These are phyloP conservation scores for Plenodomus biglobosus DNA, from an alignment of 2,329 filamentous ascomycete species.

Conservation along the genomic window DNA sequence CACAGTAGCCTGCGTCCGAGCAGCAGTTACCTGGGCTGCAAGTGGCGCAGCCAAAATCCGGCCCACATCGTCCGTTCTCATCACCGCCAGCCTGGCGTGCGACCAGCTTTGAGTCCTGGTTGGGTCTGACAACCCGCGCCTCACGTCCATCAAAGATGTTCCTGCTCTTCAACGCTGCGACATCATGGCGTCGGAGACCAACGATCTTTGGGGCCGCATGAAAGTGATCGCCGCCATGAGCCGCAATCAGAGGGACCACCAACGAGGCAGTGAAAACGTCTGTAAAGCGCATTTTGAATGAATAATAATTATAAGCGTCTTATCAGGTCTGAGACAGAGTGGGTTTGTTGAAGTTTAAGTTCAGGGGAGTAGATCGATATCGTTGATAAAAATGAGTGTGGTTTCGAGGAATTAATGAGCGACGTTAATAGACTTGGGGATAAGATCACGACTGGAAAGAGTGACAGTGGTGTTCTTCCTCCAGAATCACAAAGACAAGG, in stretches of 20 bases:
- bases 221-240: slow-evolving; percentile 25
- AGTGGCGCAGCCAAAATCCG: slow-evolving; percentile 25
- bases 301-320: not conserved
- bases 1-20: slow-evolving; percentile 39
- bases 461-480: slow-evolving; percentile 20
- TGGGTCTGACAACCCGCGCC: slow-evolving; percentile 16
- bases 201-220: slow-evolving; percentile 38
- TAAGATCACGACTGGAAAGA: slow-evolving; percentile 1
- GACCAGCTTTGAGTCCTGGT: slow-evolving; percentile 12
- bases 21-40: slow-evolving; percentile 42
- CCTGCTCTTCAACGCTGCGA: slow-evolving; percentile 27
- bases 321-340: not conserved
- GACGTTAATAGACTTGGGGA: not conserved
- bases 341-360: not conserved
- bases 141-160: slow-evolving; percentile 22
- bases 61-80: slow-evolving; percentile 37
- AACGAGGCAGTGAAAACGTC: slow-evolving; percentile 30
- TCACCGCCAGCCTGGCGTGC: slow-evolving; percentile 35
- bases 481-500: not conserved
- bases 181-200: slow-evolving; percentile 27
- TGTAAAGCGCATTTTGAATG: slow-evolving; percentile 36
- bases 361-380: not conserved
- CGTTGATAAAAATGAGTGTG: not conserved
- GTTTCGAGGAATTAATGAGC: not conserved
- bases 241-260: slow-evolving; percentile 34